Percentiles rank a stretch among this genome's conserved stretches.
Conservation (phyloP, 805 yeast genomes). For the Saturnispora sekii region DNA sequence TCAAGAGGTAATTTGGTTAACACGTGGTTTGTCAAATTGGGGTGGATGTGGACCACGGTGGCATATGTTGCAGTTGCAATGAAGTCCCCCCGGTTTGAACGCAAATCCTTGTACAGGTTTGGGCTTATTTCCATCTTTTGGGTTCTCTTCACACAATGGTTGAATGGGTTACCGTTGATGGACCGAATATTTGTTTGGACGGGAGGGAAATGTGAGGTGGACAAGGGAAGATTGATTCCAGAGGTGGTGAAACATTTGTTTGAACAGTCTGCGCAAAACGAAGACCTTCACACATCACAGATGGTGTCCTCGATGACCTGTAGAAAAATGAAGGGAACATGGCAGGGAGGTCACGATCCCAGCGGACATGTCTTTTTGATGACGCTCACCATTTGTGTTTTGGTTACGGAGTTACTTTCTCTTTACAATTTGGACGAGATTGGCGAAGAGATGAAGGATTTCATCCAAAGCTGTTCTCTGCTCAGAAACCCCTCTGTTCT, state of each 20-base stretch:
- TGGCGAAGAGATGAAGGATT: slow-evolving; percentile 4
- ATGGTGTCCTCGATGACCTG: slow-evolving; percentile 33
- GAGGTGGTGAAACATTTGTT: not conserved
- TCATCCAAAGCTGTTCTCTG: slow-evolving; percentile 7
- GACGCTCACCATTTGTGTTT: slow-evolving; percentile 51
- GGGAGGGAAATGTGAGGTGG: slow-evolving; percentile 62
- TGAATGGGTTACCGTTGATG: slow-evolving; percentile 79
- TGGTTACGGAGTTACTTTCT: slow-evolving; percentile 50
- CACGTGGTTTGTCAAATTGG: slow-evolving; percentile 68
- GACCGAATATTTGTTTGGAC: slow-evolving; percentile 69
- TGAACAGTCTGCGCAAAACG: not conserved
- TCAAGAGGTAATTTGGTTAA: slow-evolving; percentile 66
- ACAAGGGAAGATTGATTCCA: slow-evolving; percentile 1
- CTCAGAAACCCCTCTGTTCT: slow-evolving; percentile 18
- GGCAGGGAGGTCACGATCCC: slow-evolving; percentile 92
- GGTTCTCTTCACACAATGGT: slow-evolving; percentile 82
- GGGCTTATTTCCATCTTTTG: slow-evolving; percentile 64
- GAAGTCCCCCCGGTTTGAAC: slow-evolving; percentile 8
- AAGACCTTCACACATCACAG: slow-evolving; percentile 13
- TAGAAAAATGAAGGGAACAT: slow-evolving; percentile 50
- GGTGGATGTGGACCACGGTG: slow-evolving; percentile 84
- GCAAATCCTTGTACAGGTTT: slow-evolving; percentile 32
- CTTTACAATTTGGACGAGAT: slow-evolving; percentile 14
- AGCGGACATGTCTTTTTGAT: slow-evolving; percentile 86
- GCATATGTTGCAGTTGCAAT: slow-evolving; percentile 24